These are phyloP conservation scores for Isoetes taiwanensis DNA, from an alignment of 75 land plant species.

Conservation along the genomic window DNA sequence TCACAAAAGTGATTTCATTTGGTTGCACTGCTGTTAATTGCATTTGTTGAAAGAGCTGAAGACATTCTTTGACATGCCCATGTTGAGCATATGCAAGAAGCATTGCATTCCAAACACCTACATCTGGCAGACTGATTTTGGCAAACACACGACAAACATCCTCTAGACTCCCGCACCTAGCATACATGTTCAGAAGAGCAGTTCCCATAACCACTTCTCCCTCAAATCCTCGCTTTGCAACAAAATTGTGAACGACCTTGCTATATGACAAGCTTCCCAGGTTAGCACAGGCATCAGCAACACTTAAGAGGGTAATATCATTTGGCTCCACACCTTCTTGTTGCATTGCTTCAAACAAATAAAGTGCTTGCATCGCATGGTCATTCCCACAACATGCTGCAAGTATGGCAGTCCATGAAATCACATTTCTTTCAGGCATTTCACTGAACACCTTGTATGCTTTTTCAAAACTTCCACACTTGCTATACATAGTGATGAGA, in stretches of 20 bases:
- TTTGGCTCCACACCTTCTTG: neutral
- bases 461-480: neutral
- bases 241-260: neutral
- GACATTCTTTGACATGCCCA: neutral
- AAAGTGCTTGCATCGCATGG: neutral
- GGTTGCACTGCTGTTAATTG: neutral
- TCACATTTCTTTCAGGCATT: neutral
- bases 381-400: neutral
- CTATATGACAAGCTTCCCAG: neutral
- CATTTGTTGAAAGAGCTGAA: too few relatives aligned
- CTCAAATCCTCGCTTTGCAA: neutral
- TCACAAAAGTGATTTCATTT: neutral
- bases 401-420: neutral
- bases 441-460: neutral
- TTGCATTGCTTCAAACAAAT: neutral
- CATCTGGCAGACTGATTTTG: too few relatives aligned
- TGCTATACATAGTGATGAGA: neutral
- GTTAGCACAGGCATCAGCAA: neutral
- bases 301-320: neutral
- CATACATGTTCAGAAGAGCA: neutral
- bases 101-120: neutral
- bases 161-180: neutral
- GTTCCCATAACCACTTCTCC: neutral
- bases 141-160: neutral
- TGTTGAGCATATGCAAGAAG: neutral